phyloP scores from a whole-genome alignment of 768 basidiomycete species.

The Lactarius sanguifluus region DNA sequence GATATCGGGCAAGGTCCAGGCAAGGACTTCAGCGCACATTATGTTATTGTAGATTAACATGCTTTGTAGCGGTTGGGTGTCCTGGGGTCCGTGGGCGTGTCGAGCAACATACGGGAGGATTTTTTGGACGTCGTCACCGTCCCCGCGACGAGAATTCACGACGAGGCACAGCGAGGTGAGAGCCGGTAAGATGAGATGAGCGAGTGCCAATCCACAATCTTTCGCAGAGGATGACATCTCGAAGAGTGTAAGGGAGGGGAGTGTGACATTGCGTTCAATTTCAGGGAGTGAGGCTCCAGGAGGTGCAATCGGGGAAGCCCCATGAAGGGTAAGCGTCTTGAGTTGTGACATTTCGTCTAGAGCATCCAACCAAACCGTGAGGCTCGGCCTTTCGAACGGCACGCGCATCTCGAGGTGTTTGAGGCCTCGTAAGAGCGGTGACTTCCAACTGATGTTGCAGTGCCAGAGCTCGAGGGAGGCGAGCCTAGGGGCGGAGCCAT shows the following conservation, averaged over 20 bases:
- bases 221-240: not conserved
- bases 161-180: not conserved
- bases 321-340: conserved; percentile 1
- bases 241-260: not conserved
- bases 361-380: conserved; percentile 6
- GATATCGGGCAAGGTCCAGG: conserved; percentile 5
- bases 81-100: not conserved
- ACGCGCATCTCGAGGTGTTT: not conserved
- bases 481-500: conserved; percentile 2
- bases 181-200: not conserved
- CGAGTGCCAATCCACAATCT: not conserved
- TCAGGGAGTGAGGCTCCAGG: not conserved
- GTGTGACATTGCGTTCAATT: not conserved
- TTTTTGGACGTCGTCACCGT: not conserved
- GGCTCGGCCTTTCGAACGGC: not conserved
- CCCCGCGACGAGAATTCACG: not conserved
- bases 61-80: not conserved
- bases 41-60: not conserved
- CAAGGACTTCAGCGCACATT: not conserved
- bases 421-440: conserved; percentile 10
- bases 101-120: not conserved
- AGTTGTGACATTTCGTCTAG: conserved; percentile 1
- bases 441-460: conserved; percentile 10
- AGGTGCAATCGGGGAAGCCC: not conserved
- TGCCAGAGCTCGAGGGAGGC: not conserved